Base-by-base conservation (phyloP, 2,329 filamentous ascomycete genomes). In the Penicillium paneum region DNA sequence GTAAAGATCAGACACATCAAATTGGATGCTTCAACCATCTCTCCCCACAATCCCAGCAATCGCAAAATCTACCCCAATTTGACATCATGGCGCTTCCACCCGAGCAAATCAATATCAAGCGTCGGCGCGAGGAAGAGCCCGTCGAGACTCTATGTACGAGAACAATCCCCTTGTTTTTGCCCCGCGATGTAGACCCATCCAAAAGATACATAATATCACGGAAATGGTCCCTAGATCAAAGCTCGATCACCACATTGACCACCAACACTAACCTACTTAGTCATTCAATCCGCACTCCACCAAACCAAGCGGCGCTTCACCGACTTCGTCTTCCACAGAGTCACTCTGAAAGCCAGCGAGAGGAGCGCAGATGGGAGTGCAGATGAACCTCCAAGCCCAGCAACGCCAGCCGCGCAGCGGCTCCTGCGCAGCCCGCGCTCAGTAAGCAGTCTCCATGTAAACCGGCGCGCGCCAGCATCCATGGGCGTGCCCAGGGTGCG, bases 81-180 rank as follows among this genome's bases (percentile, higher is more conserved):
- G 35, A 3, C 42, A 52, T 21, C 7, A 80, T 80, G 77, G 53
- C 77, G 28, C 63, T 77, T 36, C 76, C 78, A 41, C 79, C 78
- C 38, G 78, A 80, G 50, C 74, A 78, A 38, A 79, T 81, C 47
- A 77, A 75, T 24, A 77, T 84, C 65, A 84, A 84, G 70, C 76
- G 82, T 52, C 80, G 81, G 60, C 78, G 81, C 52, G 77, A 78
- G 52, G 81, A 84, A 50, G 79, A 81, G 44, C 80, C 81, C 3
- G 77, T 82, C n/a, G 81, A 83, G 56, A 76, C 77, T 21, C 71
- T 83, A 46, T 78, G 78, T 80, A 76, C 54, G 70, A 52, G 41
- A 42, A 39, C 45, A 48, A 39, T 56, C 44, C 31, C 56, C 48
- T 49, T 52, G 31, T 49, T 46, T 45, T 53, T 44, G 35, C 52